Evolutionary conservation across 1,284 basidiomycete species (phyloP).

Genomic region (Melanopsichium pennsylvanicum): DNA sequence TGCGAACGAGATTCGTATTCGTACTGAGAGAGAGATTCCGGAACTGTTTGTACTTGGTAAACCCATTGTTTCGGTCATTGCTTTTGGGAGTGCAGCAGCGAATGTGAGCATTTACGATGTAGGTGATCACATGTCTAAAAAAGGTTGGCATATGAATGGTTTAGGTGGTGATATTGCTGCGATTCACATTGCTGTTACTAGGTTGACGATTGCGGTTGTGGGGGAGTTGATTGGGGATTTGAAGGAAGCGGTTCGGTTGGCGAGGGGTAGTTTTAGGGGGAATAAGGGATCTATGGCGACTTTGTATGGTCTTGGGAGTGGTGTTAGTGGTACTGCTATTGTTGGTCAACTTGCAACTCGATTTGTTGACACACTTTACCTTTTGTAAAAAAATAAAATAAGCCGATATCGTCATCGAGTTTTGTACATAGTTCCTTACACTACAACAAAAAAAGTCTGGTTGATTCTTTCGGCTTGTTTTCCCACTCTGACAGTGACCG

Average conservation of each 20-base stretch:
- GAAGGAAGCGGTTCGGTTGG: slow-evolving; percentile 73
- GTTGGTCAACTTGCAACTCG: slow-evolving; percentile 80
- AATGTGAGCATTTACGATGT: slow-evolving; percentile 78
- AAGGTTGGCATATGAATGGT: slow-evolving; percentile 83
- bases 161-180: slow-evolving; percentile 77
- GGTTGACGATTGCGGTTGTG: slow-evolving; percentile 78
- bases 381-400: slow-evolving; percentile 7
- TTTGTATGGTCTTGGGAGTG: slow-evolving; percentile 78
- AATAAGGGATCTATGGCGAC: slow-evolving; percentile 58
- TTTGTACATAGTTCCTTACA: no score
- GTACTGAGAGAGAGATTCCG: slow-evolving; percentile 73
- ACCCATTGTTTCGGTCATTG: slow-evolving; percentile 87
- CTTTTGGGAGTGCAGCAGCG: slow-evolving; percentile 75
- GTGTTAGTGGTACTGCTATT: slow-evolving; percentile 85
- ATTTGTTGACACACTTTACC: slow-evolving; percentile 63
- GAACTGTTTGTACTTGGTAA: slow-evolving; percentile 86
- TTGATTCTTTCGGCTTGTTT: no score
- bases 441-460: no score
- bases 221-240: slow-evolving; percentile 83
- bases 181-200: slow-evolving; percentile 91
- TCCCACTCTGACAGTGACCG: no score
- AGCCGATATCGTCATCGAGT: no score
- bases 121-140: slow-evolving; percentile 84
- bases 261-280: slow-evolving; percentile 9
- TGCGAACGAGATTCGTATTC: slow-evolving; percentile 74